Base-by-base conservation (phyloP, 148 eudicot genomes). In the Camellia lanceoleosa region DNA sequence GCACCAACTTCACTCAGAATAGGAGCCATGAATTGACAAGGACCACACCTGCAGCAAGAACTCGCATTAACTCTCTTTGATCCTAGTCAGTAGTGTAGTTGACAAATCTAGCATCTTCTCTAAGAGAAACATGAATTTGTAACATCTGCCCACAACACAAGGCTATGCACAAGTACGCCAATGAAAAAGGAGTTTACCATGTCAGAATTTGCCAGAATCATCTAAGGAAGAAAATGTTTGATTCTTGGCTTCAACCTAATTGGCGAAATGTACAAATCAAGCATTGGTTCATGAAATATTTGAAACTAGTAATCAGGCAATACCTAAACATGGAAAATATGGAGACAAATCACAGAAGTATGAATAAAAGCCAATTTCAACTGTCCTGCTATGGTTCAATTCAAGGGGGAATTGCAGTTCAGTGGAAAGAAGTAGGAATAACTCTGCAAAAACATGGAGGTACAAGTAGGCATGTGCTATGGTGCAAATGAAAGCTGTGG, bases 21-120 rank as follows among this genome's bases (percentile, higher is more conserved):
- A 59, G 99, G 99, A 85, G 78, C 92, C 99, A 95, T 95, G 54
- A 93, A 86, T 80, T 95, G 94, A 85, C 99, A 95, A 47, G 99
- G 99, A 78, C 99, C 99, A 77, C 97, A 95, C 99, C 97, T 95
- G 84, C 73, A 86, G 79, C 18, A 20, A 78, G 81, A 81, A 75
- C 54, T 56, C 49, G 20, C 2, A 19, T 42, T 63, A 68, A 23
- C 18, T 42, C 5, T 2, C 8, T 7, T 7, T 71, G 6, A 5
- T 15, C 58, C 30, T 13, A 18, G 3, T 78, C 19, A 55, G 74
- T 20, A 55, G n/a, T 51, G n/a, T 77, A 54, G 68, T 38, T 55
- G 73, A 68, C 19, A 18, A 76, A 76, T 20, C 38, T 18, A 23
- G n/a, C 55, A 52, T 6, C 16, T 4, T 54, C n/a, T 54, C 8